Evolutionary conservation across 257 asterid genomes (phyloP), one percentile per base, ranked within the genome.

Genomic region (Salvia hispanica): DNA sequence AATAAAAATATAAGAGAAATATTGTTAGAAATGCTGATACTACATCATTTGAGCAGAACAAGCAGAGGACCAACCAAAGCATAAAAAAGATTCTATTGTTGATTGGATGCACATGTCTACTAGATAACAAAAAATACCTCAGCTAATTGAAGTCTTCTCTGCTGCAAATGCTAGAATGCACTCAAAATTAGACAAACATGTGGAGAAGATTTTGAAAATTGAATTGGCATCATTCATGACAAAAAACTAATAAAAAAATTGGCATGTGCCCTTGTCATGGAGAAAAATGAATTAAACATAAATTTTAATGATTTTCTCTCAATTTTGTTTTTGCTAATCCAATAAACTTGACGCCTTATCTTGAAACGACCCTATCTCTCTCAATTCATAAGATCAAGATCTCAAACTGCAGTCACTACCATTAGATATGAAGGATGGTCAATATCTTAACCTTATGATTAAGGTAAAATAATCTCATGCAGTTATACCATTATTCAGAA

Each of bases 11-110:
- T 71, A 7, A 25, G 62, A 25, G 66, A 45, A 64, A 56, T 66
- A 6, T 8, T 62, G 5, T 75, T 42, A 71, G 58, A 45, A 18
- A 66, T 48, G 69, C 2, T 8, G 53, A 57, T n/a, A 5, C 12
- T n/a, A 5, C 12, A 46, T 60, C 25, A 14, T 36, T 72, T 25
- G 40, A 34, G 64, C 2, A 8, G 21, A 28, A 66, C 9, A 58
- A 67, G 50, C 64, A 45, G 43, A 73, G 62, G 45, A 40, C 45
- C 21, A 73, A 25, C 66, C 58, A 9, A n/a, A 57, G 65, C 51
- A 14, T 7, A 43, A 25, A 33, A 58, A 16, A 64, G 25, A 46
- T 34, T 44, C 9, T 31, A 43, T 44, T 16, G 16, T 43, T 31
- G 18, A 36, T 45, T 4, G 40, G 59, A 54, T 43, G 14, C 14